Base-by-base conservation (phyloP, 441 rosid genomes). In the Erodium trifolium region DNA sequence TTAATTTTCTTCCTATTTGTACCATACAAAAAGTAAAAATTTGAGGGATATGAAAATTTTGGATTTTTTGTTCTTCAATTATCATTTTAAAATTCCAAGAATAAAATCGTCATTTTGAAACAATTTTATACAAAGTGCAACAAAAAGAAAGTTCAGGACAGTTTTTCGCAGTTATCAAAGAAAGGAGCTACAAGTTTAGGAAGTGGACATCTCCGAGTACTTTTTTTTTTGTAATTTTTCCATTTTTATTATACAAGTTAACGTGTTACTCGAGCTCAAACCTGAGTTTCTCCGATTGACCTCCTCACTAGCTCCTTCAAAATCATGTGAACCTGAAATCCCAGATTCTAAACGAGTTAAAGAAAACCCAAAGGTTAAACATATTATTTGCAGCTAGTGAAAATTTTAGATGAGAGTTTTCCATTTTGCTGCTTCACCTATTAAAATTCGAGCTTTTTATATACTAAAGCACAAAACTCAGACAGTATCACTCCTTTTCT, bases 271-370 rank as follows among this genome's bases (percentile, higher is more conserved):
- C 62, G 70, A 70, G 66, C 71, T 63, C 79, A 73, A 75, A 92
- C 99, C 95, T 86, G 93, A 60, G 98, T 94, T 79, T 84, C 92
- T 39, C 93, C 83, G 67, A 94, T 92, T 0, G 97, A 94, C 81
- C 88, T 92, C 74, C 98, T 85, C 41, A 94, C 99, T 71, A 94
- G 92, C 77, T 94, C 99, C 80, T 94, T 94, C 87, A 92, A 73
- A 67, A 94, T 82, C 65, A 92, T 87, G 78, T 94, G 99, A 64
- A 94, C 99, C 99, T 92, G 72, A 49, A 57, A 71, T 73, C 27
- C 72, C 76, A 67, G 75, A 60, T 27, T 66, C 69, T 39, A n/a
- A 27, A n/a, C 67, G 57, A 63, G 39, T 59, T 13, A 34, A 0
- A 47, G 10, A 11, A 47, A 10, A 47, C 16, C 23, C 8, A 55